Base-by-base conservation (phyloP, 495 filamentous ascomycete genomes). In the Neurospora sp. region DNA sequence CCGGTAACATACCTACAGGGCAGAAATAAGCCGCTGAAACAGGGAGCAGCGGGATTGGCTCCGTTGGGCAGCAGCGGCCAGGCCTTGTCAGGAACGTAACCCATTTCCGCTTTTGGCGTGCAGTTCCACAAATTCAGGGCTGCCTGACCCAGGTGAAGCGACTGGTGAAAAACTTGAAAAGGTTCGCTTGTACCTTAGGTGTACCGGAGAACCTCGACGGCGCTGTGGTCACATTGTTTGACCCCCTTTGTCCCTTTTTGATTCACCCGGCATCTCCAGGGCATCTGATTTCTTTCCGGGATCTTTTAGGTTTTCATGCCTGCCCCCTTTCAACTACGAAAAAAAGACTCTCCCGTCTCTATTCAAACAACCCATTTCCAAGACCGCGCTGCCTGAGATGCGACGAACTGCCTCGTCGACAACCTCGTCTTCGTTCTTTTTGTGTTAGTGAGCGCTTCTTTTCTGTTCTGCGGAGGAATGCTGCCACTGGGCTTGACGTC, bases 401-500 rank as follows among this genome's bases (percentile, higher is more conserved):
- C 54, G 28, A 66, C 28, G 6, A 28, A 36, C 15, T 36, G 28
- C 15, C 31, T 66, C 28, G 24, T 66, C 54, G 28, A 66, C 54
- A 19, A 28, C 54, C 54, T 66, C 54, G 13, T 34, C 54, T 66
- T 13, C 15, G 13, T 62, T 31, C 24, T 62, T 8, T 62, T 31
- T 3, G 54, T 62, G 54, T 62, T 62, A 19, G 54, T 66, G 54
- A 66, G 54, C 28, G 54, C 54, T 34, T 34, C 54, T 66, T 66
- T 66, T 66, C 28, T 34, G 28, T 19, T 66, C 6, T 34, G 28
- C 28, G 54, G 54, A 34, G 54, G 54, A 66, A 66, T 66, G 54
- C 54, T 34, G 54, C 54, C 54, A 66, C 70, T 48, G 28, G 73
- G 71, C 45, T 73, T 80, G 77, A 80, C 79, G 78, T 80, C 78